Conservation (phyloP, 108 stramenopile genomes). For the Poteriospumella lacustris region DNA sequence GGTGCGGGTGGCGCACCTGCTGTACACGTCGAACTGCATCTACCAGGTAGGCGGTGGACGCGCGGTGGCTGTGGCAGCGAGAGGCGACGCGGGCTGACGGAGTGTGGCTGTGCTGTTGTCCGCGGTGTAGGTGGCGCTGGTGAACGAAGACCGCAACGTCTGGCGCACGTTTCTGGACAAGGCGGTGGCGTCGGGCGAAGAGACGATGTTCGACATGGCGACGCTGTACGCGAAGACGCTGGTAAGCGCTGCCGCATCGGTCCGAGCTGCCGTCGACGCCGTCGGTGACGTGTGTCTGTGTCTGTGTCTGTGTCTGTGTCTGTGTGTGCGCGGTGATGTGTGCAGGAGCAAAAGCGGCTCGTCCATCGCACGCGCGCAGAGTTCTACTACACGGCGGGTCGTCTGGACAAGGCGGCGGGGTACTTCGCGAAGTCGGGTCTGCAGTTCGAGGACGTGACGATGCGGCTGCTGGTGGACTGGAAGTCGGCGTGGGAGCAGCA, state of each 20-base stretch:
- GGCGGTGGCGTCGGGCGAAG: not conserved
- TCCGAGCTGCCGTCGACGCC: too few species aligned
- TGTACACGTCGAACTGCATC: not conserved
- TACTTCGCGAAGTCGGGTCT: constrained; percentile 1
- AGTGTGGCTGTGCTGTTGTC: too few species aligned
- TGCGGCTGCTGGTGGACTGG: not conserved
- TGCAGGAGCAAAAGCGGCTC: not conserved
- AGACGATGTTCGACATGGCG: not conserved
- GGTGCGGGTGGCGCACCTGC: not conserved
- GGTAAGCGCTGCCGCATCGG: too few species aligned
- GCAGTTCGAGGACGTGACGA: constrained; percentile 3
- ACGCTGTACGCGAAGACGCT: not conserved
- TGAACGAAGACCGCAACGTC: not conserved
- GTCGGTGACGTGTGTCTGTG: too few species aligned
- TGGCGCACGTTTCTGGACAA: not conserved
- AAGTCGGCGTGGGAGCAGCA: not conserved
- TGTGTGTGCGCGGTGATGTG: too few species aligned
- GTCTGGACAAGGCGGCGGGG: not conserved
- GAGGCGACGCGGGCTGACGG: too few species aligned
- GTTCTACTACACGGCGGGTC: not conserved
- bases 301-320: too few species aligned
- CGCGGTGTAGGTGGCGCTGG: not conserved
- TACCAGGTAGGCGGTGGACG: not conserved
- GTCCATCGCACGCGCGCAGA: not conserved
- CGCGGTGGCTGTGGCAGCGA: too few species aligned